Base-by-base conservation (phyloP, 2,329 filamentous ascomycete species). In the Curvularia lunata region DNA sequence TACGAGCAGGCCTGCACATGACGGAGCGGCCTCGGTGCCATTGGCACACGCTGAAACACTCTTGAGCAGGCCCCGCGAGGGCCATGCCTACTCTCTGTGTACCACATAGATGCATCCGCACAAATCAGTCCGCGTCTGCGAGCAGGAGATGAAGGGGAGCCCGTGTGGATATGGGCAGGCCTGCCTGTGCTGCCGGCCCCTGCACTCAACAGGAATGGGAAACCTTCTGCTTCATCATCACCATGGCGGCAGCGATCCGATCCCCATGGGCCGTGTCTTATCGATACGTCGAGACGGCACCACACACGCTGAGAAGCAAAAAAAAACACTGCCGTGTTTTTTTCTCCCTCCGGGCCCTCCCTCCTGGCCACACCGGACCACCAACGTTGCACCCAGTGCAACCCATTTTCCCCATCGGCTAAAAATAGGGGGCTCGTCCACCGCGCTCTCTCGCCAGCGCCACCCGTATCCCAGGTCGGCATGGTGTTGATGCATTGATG, bases 381-480 rank as follows among this genome's bases (percentile, higher is more conserved):
- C 30, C 43, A 34, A 46, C 32, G 28, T 23, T 25, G 10, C n/a
- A n/a, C n/a, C n/a, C n/a, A n/a, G n/a, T n/a, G n/a, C 19, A 48
- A 34, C n/a, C 57, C 48, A 63, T 55, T 58, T 50, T 48, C 58
- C 18, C 12, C 32, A 34, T n/a, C 18, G 50, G 30, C 58, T 63
- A 67, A 68, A 67, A 65, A 67, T 68, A 67, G 62, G 65, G 58
- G 54, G 40, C 28, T 32, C 5, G 43, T 12, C 27, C 51, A 42
- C 13, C 21, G 43, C 60, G 25, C 27, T 42, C 30, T 48, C 47
- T 30, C 46, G 38, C n/a, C 16, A 46, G 52, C 62, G 62, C 66
- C 66, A 64, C 66, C 59, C 62, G 51, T 52, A 62, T 62, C 60
- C 65, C 52, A 53, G 62, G 21, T 56, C 47, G 50, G 57, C 54